Base-by-base conservation (phyloP, 1,284 basidiomycete species). In the Coriolopsis trogii region DNA sequence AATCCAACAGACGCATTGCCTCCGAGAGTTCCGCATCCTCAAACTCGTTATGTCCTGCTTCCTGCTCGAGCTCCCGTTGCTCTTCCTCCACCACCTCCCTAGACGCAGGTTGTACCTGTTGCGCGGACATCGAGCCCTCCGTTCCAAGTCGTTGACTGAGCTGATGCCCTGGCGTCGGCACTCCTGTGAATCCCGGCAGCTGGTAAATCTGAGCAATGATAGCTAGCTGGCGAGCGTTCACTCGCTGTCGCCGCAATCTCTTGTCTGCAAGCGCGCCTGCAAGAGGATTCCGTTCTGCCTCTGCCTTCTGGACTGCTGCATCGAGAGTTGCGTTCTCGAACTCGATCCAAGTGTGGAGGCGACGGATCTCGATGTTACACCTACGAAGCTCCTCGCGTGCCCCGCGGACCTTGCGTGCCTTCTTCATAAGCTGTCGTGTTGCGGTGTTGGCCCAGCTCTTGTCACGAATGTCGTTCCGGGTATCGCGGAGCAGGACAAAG, bases 401-500 rank as follows among this genome's bases (percentile, higher is more conserved):
- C 8, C 66, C 64, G 12, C 51, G 23, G 5, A 73, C 58, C 15
- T 65, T 63, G 33, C 64, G 63, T 42, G 61, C 58, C 6, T 47
- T 53, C 39, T 69, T 64, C 54, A 70, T 65, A 0, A 63, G 47
- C 20, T 60, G 56, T 0, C 67, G 64, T 2, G 60, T 53, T 0
- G 55, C 53, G 0, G 69, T 63, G 0, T 59, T 42, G 0, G 66
- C 57, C 74, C 73, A 75, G 0, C 53, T 60, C 16, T 59, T 53
- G 0, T 64, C 41, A 0, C 21, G 49, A 5, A 73, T 48, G 26
- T 73, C 67, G 25, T 66, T 52, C 6, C 56, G 55, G 0, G 65
- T 63, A 25, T 68, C 63, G 2, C 60, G 58, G 0, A 75, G 65
- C 0, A 76, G 60, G 16, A 62, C 53, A 52, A 76, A 73, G 30